These are phyloP conservation scores for Trypanosoma rangeli DNA, from an alignment of 208 protist genomes.

Conservation along the genomic window DNA sequence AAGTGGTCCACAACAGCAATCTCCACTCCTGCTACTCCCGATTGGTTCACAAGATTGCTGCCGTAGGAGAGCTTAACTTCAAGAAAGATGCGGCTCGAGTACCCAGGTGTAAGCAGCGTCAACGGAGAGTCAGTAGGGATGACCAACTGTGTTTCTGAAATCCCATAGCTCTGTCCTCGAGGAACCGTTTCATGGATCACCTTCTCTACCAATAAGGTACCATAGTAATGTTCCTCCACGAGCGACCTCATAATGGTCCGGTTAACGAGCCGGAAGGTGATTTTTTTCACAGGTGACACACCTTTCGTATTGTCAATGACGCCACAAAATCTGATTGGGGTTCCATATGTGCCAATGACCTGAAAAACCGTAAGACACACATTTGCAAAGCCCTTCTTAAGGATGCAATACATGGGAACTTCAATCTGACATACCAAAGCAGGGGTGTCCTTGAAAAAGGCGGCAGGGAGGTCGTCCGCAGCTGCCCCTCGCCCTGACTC, in stretches of 20 bases:
- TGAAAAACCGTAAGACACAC: slow-evolving; percentile 23
- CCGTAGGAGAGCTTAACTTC: slow-evolving; percentile 30
- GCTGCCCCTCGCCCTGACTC: background rate
- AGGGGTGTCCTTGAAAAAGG: background rate
- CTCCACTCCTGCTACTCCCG: slow-evolving; percentile 53
- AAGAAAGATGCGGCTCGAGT: slow-evolving; percentile 49
- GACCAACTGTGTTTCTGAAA: slow-evolving; percentile 37
- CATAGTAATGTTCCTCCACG: slow-evolving; percentile 35
- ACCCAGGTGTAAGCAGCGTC: slow-evolving; percentile 55
- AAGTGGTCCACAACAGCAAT: slow-evolving; percentile 58
- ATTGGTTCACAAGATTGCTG: slow-evolving; percentile 28
- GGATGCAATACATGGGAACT: slow-evolving; percentile 31
- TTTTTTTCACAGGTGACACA: slow-evolving; percentile 34
- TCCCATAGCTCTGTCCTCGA: background rate
- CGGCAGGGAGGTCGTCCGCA: background rate
- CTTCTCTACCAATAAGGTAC: slow-evolving; percentile 21
- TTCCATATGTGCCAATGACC: slow-evolving; percentile 24
- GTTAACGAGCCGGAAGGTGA: slow-evolving; percentile 57
- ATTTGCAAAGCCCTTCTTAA: slow-evolving; percentile 26
- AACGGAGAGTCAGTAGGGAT: slow-evolving; percentile 46
- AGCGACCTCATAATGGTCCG: slow-evolving; percentile 39
- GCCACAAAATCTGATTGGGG: slow-evolving; percentile 15
- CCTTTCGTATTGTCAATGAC: slow-evolving; percentile 68
- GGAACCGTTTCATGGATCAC: slow-evolving; percentile 41
- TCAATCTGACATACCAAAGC: slow-evolving; percentile 36